Evolutionary conservation across 2,329 filamentous ascomycete species (phyloP).

Genomic region (Helminthosporium solani): DNA sequence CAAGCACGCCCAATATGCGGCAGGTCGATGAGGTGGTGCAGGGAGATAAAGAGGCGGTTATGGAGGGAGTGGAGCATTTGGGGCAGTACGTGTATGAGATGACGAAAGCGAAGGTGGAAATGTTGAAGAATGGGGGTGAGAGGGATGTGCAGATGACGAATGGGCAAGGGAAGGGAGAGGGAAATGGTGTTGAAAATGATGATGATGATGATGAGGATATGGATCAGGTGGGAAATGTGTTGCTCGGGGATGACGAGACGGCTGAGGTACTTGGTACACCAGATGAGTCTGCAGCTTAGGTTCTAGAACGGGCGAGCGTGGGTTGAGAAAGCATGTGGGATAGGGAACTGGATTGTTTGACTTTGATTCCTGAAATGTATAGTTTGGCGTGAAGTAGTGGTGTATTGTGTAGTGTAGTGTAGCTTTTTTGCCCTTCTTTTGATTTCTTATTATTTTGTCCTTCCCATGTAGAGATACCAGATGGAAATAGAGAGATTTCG

Average conservation of each 20-base stretch:
- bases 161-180: slow-evolving; percentile 17
- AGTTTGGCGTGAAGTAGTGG: neutral
- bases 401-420: neutral
- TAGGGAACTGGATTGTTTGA: neutral
- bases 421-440: neutral
- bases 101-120: slow-evolving; percentile 71
- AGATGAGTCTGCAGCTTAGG: neutral
- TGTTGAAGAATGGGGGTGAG: slow-evolving; percentile 49
- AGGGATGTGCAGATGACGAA: slow-evolving; percentile 39
- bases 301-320: too few species aligned
- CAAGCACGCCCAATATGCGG: slow-evolving; percentile 61
- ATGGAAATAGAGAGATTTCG: neutral
- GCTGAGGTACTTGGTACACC: neutral
- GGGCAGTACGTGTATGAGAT: slow-evolving; percentile 97
- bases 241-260: slow-evolving; percentile 4
- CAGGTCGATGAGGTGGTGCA: slow-evolving; percentile 49
- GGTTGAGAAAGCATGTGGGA: too few species aligned
- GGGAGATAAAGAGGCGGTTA: slow-evolving; percentile 59
- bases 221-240: slow-evolving; percentile 35
- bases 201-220: slow-evolving; percentile 14
- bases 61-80: slow-evolving; percentile 91
- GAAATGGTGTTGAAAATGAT: neutral
- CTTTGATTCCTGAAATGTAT: neutral
- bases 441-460: too few species aligned
- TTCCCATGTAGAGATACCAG: slow-evolving; percentile 2